Evolutionary conservation across 2,329 filamentous ascomycete genomes (phyloP).

Genomic region (Byssothecium circinans): DNA sequence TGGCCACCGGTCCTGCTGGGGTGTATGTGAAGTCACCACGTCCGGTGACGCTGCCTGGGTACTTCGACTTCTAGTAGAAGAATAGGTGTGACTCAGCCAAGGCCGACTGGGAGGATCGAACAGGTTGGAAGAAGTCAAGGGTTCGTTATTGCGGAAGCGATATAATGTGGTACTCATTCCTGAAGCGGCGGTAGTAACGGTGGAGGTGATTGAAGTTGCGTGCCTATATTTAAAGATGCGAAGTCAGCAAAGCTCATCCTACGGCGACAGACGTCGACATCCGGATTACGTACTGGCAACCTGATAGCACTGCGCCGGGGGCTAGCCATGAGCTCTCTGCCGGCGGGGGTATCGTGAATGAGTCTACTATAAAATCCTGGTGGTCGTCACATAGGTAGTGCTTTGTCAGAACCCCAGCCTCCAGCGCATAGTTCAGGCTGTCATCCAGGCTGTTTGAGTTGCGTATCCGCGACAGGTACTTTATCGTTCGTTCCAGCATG

Average conservation of each 20-base stretch:
- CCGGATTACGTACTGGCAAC: slow-evolving; percentile 52
- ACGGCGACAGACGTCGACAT: too few relatives aligned
- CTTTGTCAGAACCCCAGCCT: slow-evolving; percentile 55
- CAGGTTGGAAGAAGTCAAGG: slow-evolving; percentile 23
- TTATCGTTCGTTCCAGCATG: slow-evolving; percentile 60
- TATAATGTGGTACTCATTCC: slow-evolving; percentile 25
- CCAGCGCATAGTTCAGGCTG: slow-evolving; percentile 55
- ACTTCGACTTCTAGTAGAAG: slow-evolving; percentile 28
- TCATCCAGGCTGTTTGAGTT: slow-evolving; percentile 55
- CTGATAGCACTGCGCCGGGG: slow-evolving; percentile 62
- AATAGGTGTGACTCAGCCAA: slow-evolving; percentile 42
- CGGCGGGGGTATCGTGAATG: slow-evolving; percentile 54
- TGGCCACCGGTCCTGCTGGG: slow-evolving; percentile 63
- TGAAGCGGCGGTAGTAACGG: slow-evolving; percentile 14
- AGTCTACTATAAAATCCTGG: slow-evolving; percentile 62
- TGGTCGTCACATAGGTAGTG: slow-evolving; percentile 56
- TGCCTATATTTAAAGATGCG: slow-evolving; percentile 44
- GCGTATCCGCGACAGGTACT: slow-evolving; percentile 63
- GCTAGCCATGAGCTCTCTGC: slow-evolving; percentile 62
- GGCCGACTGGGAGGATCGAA: slow-evolving; percentile 38
- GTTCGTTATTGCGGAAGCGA: slow-evolving; percentile 26
- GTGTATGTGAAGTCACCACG: slow-evolving; percentile 18
- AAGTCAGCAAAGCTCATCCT: too few relatives aligned
- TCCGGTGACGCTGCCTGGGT: slow-evolving; percentile 19
- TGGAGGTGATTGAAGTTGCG: slow-evolving; percentile 48